A percentile compares a stretch with the other conserved stretches of the same genome.
phyloP scores from a whole-genome alignment of 129 eudicot species.

The Solidago caesia region DNA sequence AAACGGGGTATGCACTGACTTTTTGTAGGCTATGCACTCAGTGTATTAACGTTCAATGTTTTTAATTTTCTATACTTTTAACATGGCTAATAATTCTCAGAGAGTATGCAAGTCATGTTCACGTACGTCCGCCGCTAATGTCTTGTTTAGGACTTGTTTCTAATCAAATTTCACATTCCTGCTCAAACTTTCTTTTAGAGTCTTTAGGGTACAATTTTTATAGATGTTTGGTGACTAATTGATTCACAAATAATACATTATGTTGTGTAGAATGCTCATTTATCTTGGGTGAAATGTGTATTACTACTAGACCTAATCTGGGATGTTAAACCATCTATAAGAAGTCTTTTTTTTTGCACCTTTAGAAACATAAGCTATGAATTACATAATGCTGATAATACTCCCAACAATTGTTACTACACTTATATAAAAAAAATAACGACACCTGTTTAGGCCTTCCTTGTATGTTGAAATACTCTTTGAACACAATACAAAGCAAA shows the following conservation, averaged over 20 bases:
- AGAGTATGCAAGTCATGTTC: too few relatives aligned
- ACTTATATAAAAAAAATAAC: background rate
- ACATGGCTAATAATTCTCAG: too few relatives aligned
- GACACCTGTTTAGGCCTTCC: background rate
- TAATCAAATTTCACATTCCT: background rate
- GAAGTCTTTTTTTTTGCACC: background rate
- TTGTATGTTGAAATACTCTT: background rate
- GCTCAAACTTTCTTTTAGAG: background rate
- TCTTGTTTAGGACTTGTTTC: background rate
- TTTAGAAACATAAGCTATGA: background rate
- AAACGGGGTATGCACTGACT: too few relatives aligned
- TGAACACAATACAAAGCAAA: background rate
- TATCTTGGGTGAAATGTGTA: background rate
- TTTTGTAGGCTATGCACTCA: too few relatives aligned
- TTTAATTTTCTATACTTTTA: too few relatives aligned
- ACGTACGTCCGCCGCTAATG: background rate
- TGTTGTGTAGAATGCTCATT: background rate
- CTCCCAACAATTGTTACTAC: background rate
- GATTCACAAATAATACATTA: background rate
- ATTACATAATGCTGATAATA: background rate
- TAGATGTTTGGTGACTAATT: background rate
- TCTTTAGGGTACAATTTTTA: background rate
- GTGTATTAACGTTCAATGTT: too few relatives aligned
- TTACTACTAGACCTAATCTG: background rate
- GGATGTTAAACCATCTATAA: constrained; percentile 1